Base-by-base conservation (phyloP, 805 yeast species). In the Schwanniomyces sp. region DNA sequence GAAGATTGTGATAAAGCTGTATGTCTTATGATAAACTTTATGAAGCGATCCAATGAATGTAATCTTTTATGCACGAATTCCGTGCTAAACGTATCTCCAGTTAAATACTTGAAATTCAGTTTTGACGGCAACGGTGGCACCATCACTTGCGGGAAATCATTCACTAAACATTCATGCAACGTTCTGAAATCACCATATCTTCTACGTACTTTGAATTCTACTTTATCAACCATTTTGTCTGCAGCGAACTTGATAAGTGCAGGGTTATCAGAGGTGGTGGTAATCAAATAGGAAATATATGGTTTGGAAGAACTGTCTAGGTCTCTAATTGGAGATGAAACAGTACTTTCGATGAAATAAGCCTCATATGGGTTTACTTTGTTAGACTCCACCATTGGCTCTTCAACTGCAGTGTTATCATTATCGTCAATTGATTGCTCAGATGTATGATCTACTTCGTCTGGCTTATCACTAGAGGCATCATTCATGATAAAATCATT, bases 81-180 rank as follows among this genome's bases (percentile, higher is more conserved):
- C 11, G 81, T 75, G 25, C 92, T 83, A 63, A 92, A 92, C 34
- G 98, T 76, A 58, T 92, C 97, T 9, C 99, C 98, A 34, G 95
- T 91, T 44, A 92, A 77, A 66, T 94, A 92, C 63, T 92, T 96
- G 56, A 92, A 74, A 50, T 96, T 81, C 70, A 88, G 88, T 65
- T 91, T 91, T 52, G 92, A 95, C 0, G 99, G 99, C 45, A 92
- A 74, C 11, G 98, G 97, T 0, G 99, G 99, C 0, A 92, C 81
- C 11, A 94, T 81, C 50, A 88, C 76, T 4, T 94, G 87, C 0
- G 97, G 96, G 62, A 75, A 87, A 61, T 91, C 97, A 54, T 82
- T 85, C 43, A 76, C 64, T 45, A 92, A 71, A 47, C 89, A 84
- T 51, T 85, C 87, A 65, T 85, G 88, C 18, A 92, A 75, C 54